Evolutionary conservation across 1,284 basidiomycete genomes (phyloP), one percentile per base, ranked within the genome.

Genomic region (Fomitopsis schrenkii): DNA sequence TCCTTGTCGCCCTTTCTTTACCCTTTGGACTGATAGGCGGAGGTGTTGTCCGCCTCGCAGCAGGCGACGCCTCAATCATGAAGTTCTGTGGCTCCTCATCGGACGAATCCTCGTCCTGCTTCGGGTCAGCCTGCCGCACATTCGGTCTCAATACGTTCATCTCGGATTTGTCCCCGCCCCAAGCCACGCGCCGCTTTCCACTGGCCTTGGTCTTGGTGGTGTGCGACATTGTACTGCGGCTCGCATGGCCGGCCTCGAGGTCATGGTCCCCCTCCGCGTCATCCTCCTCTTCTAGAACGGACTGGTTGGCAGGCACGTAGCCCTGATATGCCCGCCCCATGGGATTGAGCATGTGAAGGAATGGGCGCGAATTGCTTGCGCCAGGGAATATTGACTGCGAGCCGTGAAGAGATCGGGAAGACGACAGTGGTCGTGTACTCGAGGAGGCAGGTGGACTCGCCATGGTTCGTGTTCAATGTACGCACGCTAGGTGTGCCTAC

Each of bases 41-140:
- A 44, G 75, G 64, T 5, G 64, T 62, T 33, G 73, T 70, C 57
- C 74, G 81, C 64, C 71, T 73, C 33, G 70, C 64, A 26, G 72
- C 74, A 26, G 79, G 71, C 1, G 73, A 71, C 64, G 77, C 82
- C 72, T 93, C 91, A 65, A 93, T 87, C 84, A 92, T 88, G 67
- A 93, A 88, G 70, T 88, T 90, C 71, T 88, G 86, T 0, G 91
- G 92, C 70, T 93, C 91, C 60, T 89, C 90, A 67, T 92, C 91
- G 15, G 87, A 89, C 42, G 82, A 80, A 56, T 88, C 84, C 44
- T 82, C 77, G 62, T 85, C 83, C 62, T 83, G 79, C 35, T 79
- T 77, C 67, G 76, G 66, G 73, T 87, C 86, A 66, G 85, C 81
- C 64, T 80, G 77, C 67, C 83, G 86, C 66, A 86, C 86, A 71